Evolutionary conservation across 2,329 filamentous ascomycete species (phyloP), one percentile per base, ranked within the genome.

Genomic region (Aphanocladium album): DNA sequence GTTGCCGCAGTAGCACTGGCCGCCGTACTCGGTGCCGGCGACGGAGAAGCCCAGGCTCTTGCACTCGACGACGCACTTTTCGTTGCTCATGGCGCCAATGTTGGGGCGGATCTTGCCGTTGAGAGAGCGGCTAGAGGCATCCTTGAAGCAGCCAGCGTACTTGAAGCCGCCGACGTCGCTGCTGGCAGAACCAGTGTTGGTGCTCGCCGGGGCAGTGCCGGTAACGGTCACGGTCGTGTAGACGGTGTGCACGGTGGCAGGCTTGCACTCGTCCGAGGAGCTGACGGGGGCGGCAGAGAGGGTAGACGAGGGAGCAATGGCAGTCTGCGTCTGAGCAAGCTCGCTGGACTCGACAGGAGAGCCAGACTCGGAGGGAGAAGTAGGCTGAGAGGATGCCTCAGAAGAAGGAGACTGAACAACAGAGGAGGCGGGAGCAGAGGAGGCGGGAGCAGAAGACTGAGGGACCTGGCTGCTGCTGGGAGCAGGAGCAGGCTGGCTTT

Each of bases 1-100:
- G 60, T 74, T 70, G 52, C 75, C 79, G 65, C 81, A 86, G 72
- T 78, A 85, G 71, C 83, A 85, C 68, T 84, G 77, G n/a, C 72
- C 71, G 23, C 71, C 73, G 64, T 79, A 82, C 67, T 85, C 80
- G 1, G 82, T 72, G 7, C 81, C 82, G 7, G 81, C 80, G 47
- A 80, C 74, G 7, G 65, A 66, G 67, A 73, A 80, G 17, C 76
- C 75, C 14, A 71, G 69, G 7, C 60, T 64, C 8, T 76, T 70
- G 69, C 83, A 86, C 68, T 80, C 78, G 5, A 72, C 68, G 53
- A 82, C 73, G 66, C 83, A 84, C 23, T 75, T 76, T 53, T 73
- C 75, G 68, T 73, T 77, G 64, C 71, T 76, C 67, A 80, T 73
- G 52, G 66, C 56, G n/a, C 77, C 77, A 37, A 80, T 66, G 59